phyloP scores from a whole-genome alignment of 1,284 basidiomycete genomes.

The Malassezia sympodialis region DNA sequence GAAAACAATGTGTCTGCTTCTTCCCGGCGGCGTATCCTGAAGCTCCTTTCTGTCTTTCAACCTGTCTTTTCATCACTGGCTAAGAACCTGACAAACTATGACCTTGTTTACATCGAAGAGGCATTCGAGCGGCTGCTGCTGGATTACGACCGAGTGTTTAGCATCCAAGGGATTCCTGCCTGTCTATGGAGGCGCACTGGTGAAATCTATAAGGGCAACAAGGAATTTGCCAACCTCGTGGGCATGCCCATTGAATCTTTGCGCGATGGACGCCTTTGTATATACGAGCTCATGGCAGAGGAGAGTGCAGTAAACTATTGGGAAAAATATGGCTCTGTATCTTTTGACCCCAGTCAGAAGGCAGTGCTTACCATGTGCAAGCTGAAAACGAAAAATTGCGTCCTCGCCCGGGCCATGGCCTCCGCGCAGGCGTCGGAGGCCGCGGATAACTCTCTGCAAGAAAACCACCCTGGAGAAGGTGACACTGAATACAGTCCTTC shows the following conservation, averaged over 20 bases:
- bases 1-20: constrained; percentile 58
- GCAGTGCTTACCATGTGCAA: constrained; percentile 89
- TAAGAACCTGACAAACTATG: constrained; percentile 79
- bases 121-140: constrained; percentile 88
- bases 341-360: constrained; percentile 69
- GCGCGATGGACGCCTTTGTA: constrained; percentile 79
- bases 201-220: constrained; percentile 95
- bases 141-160: constrained; percentile 87
- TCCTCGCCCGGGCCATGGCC: constrained; percentile 14
- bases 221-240: constrained; percentile 80
- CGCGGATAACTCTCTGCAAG: background rate
- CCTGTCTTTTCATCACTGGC: constrained; percentile 73
- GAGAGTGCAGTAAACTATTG: constrained; percentile 94
- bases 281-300: constrained; percentile 68
- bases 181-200: constrained; percentile 94
- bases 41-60: constrained; percentile 75
- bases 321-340: constrained; percentile 54
- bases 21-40: constrained; percentile 77
- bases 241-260: constrained; percentile 71
- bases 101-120: constrained; percentile 75
- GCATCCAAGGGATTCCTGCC: constrained; percentile 68
- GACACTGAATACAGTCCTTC: background rate
- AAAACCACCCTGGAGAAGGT: background rate
- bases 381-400: constrained; percentile 50
- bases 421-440: background rate